Base-by-base conservation (phyloP, 352 stramenopile genomes). In the Plasmopara muralis region DNA sequence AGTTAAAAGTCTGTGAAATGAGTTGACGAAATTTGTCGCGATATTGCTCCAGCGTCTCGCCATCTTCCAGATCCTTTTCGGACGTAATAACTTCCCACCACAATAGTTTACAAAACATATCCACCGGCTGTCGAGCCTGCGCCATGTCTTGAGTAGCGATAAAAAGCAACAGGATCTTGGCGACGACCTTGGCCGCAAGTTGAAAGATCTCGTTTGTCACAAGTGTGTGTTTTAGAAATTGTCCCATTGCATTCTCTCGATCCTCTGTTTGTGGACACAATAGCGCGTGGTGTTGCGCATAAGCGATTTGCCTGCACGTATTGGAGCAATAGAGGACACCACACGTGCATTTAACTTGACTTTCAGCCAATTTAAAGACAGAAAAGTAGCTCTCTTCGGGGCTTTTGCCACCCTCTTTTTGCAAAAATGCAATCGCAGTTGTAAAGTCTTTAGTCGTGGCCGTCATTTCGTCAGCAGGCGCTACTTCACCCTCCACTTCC, bases 191-290 rank as follows among this genome's bases (percentile, higher is more conserved):
- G 44, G 74, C 86, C 9, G 89, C 87, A 9, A 97, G 68, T 47
- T 97, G 73, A 65, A 97, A 96, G 53, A 97, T 97, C 65, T 97
- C 90, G 62, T 97, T 97, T 8, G 87, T 97, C 48, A 85, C 72
- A 33, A 83, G 58, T 30, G 78, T 84, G 62, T 93, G 72, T 60
- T 84, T 75, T 25, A 95, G 68, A 40, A 88, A 90, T 13, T 81
- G 64, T 39, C 89, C 78, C 68, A 95, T 92, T 29, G 84, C 79
- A 12, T 57, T 80, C 12, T 67, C 53, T 6, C 58, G 55, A 16
- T 64, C 62, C n/a, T 71, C 58, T 28, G 55, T 54, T 14, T 66
- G 61, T 13, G 66, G 45, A 64, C 89, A 97, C 18, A 96, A 58
- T 28, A 93, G 48, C n/a, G 71, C 64, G 67, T 97, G 89, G 50